A percentile compares a stretch with the other conserved stretches of the same genome.
Evolutionary conservation across 2,329 filamentous ascomycete genomes (phyloP).

Genomic region (Cadophora sp.): DNA sequence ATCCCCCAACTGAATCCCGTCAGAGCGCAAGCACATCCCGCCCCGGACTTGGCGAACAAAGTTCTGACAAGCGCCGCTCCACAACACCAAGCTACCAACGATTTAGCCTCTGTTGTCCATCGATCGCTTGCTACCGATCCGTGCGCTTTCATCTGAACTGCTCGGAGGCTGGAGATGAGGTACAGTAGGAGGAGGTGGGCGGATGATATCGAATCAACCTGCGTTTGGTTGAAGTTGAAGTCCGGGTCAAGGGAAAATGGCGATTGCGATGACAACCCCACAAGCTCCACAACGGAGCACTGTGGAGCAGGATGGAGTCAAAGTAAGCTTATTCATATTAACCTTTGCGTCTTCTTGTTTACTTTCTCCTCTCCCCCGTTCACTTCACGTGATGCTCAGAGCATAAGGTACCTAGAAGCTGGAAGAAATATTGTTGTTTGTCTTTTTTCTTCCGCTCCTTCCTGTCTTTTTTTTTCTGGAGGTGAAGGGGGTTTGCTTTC

Average conservation of each 20-base stretch:
- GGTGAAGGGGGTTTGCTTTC: background rate
- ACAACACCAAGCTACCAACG: background rate
- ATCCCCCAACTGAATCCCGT: background rate
- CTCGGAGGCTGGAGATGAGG: background rate
- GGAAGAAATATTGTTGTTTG: background rate
- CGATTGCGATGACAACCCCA: background rate
- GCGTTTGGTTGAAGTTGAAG: background rate
- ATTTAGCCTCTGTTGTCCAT: background rate
- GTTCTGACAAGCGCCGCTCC: background rate
- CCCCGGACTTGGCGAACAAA: background rate
- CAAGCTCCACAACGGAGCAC: background rate
- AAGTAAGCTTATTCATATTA: constrained; percentile 2
- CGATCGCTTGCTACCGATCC: constrained; percentile 6
- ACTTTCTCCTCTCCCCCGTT: background rate
- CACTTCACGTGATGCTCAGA: background rate
- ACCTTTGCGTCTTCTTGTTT: background rate
- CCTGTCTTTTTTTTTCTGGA: background rate
- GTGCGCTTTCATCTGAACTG: background rate
- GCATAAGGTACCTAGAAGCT: too few relatives aligned
- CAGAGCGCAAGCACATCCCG: background rate
- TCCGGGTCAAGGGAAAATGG: background rate
- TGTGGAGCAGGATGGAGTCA: background rate
- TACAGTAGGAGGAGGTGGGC: background rate
- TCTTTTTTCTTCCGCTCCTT: background rate
- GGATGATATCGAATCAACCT: background rate